Base-by-base conservation (phyloP, 495 filamentous ascomycete genomes). In the Neurospora sp. region DNA sequence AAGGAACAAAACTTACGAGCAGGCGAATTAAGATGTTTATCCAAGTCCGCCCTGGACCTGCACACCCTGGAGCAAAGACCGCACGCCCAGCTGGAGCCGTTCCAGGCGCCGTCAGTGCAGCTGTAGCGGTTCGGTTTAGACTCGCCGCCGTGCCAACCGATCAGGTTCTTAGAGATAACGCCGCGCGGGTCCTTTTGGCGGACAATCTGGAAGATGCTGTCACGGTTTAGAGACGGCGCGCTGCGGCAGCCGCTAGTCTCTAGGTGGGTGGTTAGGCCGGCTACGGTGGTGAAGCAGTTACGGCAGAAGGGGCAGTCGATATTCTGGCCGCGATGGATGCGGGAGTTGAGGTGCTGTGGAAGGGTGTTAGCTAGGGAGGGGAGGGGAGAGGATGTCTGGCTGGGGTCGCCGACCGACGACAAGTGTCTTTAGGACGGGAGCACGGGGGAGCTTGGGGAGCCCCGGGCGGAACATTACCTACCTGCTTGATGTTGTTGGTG, bases 401-500 rank as follows among this genome's bases (percentile, higher is more conserved):
- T 59, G 20, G 5, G 10, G 20, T 35, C 35, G 35, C 35, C 35
- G 35, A 35, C 10, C 10, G 46, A 27, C 20, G 20, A 27, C 4
- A 23, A 4, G 5, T 54, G 20, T 27, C 46, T 54, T 27, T 54
- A 2, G 46, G 20, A 27, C 5, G 20, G 10, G 8, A 27, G 46
- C 8, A 23, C 20, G 5, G 20, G 46, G 46, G 46, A 23, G n/a
- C 46, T 23, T 20, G 35, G 46, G 46, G 9, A 54, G 23, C 48
- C 44, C 44, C 10, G 9, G 4, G 44, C n/a, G n/a, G 9, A 11
- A 48, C n/a, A 23, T 20, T 48, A 48, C 42, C 5, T 20, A 79
- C 80, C 79, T 76, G 75, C 69, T 74, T 77, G 37, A 83, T 75
- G 62, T 76, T 79, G 73, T 81, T 84, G 12, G 18, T 4, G 70